Evolutionary conservation across 148 eudicot species (phyloP).

Genomic region (Drosera capensis): DNA sequence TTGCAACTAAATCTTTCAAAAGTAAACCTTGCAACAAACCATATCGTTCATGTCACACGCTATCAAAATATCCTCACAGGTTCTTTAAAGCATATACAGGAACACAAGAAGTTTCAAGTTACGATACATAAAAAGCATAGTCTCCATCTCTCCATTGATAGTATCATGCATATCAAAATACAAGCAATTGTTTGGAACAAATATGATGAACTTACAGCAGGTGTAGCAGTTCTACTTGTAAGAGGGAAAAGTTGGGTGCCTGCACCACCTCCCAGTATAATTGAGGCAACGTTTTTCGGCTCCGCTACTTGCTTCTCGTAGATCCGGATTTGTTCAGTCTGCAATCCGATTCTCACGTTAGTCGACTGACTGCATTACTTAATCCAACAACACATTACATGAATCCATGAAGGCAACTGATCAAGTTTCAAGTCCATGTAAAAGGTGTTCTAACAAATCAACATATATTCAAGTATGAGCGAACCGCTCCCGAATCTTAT

Average conservation of each 20-base stretch:
- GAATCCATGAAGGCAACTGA: background rate
- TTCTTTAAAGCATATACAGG: too few species aligned
- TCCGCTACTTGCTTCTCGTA: background rate
- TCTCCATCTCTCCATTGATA: too few species aligned
- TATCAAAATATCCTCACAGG: too few species aligned
- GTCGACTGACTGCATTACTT: background rate
- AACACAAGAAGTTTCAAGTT: too few species aligned
- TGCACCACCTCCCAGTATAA: constrained; percentile 10
- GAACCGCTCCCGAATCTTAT: background rate
- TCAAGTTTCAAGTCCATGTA: background rate
- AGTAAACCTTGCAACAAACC: background rate
- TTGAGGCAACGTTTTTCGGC: background rate
- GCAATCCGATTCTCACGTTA: background rate
- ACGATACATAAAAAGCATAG: too few species aligned
- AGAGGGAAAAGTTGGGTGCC: constrained; percentile 12
- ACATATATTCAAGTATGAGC: background rate
- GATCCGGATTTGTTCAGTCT: background rate
- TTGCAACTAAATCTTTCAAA: background rate
- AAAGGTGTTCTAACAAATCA: background rate
- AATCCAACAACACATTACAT: background rate
- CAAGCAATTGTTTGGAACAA: too few species aligned
- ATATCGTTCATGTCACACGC: background rate
- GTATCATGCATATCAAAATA: too few species aligned
- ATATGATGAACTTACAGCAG: constrained; percentile 3
- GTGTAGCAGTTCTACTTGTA: constrained; percentile 7